These are phyloP conservation scores for Vanrija sp. DNA, from an alignment of 1,284 basidiomycete species.

Conservation along the genomic window DNA sequence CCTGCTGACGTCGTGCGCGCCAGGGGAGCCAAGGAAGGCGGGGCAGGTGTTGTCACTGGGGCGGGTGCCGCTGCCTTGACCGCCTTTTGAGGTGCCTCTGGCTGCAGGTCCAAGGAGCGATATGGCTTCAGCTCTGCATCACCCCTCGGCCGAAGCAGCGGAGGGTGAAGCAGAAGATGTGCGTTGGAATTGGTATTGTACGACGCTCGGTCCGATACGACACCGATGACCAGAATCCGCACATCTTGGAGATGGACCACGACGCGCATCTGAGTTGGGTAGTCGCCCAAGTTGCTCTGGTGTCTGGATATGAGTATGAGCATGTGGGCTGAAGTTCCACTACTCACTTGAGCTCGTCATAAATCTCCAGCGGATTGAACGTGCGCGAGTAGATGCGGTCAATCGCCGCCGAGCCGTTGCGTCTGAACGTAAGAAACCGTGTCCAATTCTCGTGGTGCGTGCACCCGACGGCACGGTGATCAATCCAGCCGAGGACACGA, in stretches of 20 bases:
- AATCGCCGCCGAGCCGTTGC: slow-evolving; percentile 40
- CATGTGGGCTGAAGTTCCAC: background rate
- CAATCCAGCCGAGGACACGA: slow-evolving; percentile 34
- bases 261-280: slow-evolving; percentile 37
- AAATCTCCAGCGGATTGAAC: slow-evolving; percentile 45
- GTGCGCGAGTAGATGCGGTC: slow-evolving; percentile 41
- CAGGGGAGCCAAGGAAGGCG: background rate
- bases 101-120: background rate
- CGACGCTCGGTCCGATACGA: slow-evolving; percentile 25
- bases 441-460: slow-evolving; percentile 46
- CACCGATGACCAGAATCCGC: slow-evolving; percentile 39
- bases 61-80: background rate
- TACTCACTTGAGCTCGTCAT: slow-evolving; percentile 38
- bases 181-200: slow-evolving; percentile 44
- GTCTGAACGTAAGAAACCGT: slow-evolving; percentile 42
- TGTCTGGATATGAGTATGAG: slow-evolving; percentile 13
- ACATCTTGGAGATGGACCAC: slow-evolving; percentile 43
- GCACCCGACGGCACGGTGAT: slow-evolving; percentile 39
- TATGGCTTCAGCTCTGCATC: too few relatives aligned
- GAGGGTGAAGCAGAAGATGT: slow-evolving; percentile 42
- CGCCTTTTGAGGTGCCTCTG: background rate
- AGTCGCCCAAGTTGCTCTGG: slow-evolving; percentile 36
- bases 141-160: slow-evolving; percentile 22
- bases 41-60: too few relatives aligned
- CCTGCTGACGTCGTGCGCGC: background rate